These are phyloP conservation scores for Penicillium sp. DNA, from an alignment of 2,329 filamentous ascomycete species.

Conservation along the genomic window DNA sequence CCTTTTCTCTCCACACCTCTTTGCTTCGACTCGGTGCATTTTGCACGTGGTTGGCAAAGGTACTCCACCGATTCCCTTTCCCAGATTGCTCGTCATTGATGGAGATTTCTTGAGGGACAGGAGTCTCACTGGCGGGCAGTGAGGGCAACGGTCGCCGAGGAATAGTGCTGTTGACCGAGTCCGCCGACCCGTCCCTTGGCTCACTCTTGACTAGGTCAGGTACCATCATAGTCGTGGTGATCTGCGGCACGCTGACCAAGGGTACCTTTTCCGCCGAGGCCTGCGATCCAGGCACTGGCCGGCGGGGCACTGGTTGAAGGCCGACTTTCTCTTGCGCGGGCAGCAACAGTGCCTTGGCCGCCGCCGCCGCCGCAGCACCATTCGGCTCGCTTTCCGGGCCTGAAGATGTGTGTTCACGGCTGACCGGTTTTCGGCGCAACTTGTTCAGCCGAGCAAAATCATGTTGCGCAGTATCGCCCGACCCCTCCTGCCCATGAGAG, in stretches of 20 bases:
- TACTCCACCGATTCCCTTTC: constrained; percentile 27
- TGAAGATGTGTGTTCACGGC: constrained; percentile 3
- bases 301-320: constrained; percentile 18
- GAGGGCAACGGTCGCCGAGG: constrained; percentile 25
- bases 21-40: constrained; percentile 16
- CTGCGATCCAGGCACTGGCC: constrained; percentile 13
- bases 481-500: constrained; percentile 20
- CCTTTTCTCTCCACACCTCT: constrained; percentile 21
- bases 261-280: constrained; percentile 19
- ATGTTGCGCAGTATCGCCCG: constrained; percentile 17
- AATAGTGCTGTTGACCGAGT: constrained; percentile 2
- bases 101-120: constrained; percentile 5
- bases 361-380: not conserved
- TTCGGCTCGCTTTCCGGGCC: constrained; percentile 1
- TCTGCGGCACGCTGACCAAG: constrained; percentile 3
- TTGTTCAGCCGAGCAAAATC: constrained; percentile 33
- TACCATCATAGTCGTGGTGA: constrained; percentile 11
- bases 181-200: not conserved
- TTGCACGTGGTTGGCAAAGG: constrained; percentile 22
- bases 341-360: not conserved
- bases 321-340: constrained; percentile 8
- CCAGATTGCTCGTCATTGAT: constrained; percentile 9
- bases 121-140: constrained; percentile 22
- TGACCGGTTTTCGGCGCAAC: constrained; percentile 37
- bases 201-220: constrained; percentile 2